Base-by-base conservation (phyloP, 495 filamentous ascomycete genomes). In the Penicilliopsis zonata region DNA sequence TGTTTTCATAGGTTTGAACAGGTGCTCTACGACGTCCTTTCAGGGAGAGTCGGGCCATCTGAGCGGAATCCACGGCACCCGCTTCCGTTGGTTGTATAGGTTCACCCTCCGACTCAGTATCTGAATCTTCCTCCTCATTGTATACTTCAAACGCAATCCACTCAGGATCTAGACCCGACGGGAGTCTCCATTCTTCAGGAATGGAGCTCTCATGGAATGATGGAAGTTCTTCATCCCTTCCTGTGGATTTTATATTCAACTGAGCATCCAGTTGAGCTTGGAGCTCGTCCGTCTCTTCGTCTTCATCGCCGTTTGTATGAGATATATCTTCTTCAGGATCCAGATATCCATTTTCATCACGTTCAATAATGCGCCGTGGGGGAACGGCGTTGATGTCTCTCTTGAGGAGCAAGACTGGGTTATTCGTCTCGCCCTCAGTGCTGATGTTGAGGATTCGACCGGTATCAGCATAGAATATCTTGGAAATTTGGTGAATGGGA, bases 401-500 rank as follows among this genome's bases (percentile, higher is more conserved):
- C 46, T 93, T 94, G 17, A 99, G 55, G 0, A 99, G 57, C 6
- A 99, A 63, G 0, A 96, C 76, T 0, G 92, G 87, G 38, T 78
- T 92, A 43, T 84, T 92, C 4, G 75, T 74, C 41, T 85, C 82
- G 3, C 75, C 76, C 18, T 84, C 74, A 22, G 69, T 73, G 20
- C 76, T 78, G 36, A 96, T 94, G 36, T 92, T 93, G 20, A 99
- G 69, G 12, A 99, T 87, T 48, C 81, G 82, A 15, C 92, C 87
- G 3, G 90, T 94, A 42, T 95, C 85, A 9, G 90, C 88, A 43
- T 96, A 99, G 54, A 99, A 96, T 15, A 99, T 90, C 44, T 92
- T 96, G 14, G 85, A 83, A 7, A 96, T 74, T 44, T 96, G 78
- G 49, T 92, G 78, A 19, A 99, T 78, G 0, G 92, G 90, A 4